phyloP scores from a whole-genome alignment of 2,329 filamentous ascomycete species.

The Neocucurbitaria cava region DNA sequence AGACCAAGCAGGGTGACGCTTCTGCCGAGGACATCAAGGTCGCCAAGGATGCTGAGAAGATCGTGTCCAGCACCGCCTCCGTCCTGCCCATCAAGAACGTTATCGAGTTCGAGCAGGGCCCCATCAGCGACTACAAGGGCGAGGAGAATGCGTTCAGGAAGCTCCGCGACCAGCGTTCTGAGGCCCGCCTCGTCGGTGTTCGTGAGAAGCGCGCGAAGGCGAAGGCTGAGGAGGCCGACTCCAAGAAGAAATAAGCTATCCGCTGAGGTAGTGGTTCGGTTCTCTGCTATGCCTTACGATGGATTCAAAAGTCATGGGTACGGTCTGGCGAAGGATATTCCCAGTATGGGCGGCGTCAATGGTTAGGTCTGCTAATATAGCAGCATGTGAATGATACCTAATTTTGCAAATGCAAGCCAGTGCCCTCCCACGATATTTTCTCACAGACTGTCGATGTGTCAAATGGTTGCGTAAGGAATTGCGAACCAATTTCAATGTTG shows the following conservation, averaged over 20 bases:
- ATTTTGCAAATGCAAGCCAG: conserved; percentile 45
- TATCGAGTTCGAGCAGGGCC: conserved; percentile 79
- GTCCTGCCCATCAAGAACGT: conserved; percentile 76
- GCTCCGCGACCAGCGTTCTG: conserved; percentile 83
- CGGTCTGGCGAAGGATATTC: conserved; percentile 39
- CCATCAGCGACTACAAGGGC: conserved; percentile 71
- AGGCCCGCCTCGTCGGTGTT: conserved; percentile 80
- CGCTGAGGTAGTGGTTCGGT: conserved; percentile 23
- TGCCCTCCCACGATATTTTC: conserved; percentile 20
- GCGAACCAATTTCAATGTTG: no score
- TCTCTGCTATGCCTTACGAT: conserved; percentile 38
- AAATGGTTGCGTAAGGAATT: background rate
- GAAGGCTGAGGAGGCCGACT: conserved; percentile 79
- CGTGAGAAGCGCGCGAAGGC: conserved; percentile 94
- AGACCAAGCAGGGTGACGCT: conserved; percentile 91
- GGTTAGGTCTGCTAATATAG: conserved; percentile 43
- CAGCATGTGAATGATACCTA: conserved; percentile 49
- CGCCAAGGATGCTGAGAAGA: conserved; percentile 63
- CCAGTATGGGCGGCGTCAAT: conserved; percentile 49
- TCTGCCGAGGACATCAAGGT: conserved; percentile 82
- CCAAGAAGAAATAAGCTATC: conserved; percentile 77
- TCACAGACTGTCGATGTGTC: background rate
- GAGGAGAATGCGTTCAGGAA: conserved; percentile 88
- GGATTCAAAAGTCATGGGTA: conserved; percentile 41
- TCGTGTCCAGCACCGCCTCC: conserved; percentile 61